Evolutionary conservation across 768 basidiomycete genomes (phyloP), one percentile per base, ranked within the genome.

Genomic region (Mycena maculata): DNA sequence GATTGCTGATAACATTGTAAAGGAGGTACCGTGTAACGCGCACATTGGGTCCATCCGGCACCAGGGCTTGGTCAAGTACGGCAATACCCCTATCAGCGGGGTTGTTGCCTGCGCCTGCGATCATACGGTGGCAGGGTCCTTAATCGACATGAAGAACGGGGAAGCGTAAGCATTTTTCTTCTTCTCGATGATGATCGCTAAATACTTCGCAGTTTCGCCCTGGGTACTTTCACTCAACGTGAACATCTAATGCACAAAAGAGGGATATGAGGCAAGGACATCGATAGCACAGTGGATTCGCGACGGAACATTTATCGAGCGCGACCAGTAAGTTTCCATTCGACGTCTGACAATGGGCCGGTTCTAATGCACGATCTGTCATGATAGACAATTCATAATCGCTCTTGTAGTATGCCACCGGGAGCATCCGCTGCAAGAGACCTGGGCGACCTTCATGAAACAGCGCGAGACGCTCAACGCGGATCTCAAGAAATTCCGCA

Each of bases 351-450:
- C 7, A 6, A 15, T 7, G 16, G 48, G 7, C 28, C 20, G 23
- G 25, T 3, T 30, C 15, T 49, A n/a, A 28, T 15, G 15, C 31
- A n/a, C n/a, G n/a, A n/a, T n/a, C n/a, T n/a, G n/a, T n/a, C 25
- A 16, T 33, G 7, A 39, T 28, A 68, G 67, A 59, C 8, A 5
- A 2, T 22, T 68, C 18, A 15, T 31, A 1, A 59, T 63, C 20
- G 67, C 60, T 10, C 55, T 63, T 30, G 49, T 68, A 28, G 9
- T 6, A 20, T 36, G 30, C 39, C 48, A 67, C 41, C 44, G 27
- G 2, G 38, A 61, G 28, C 66, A 67, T 49, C 66, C 60, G 2
- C 20, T 62, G 31, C 33, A 61, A 23, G 65, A 67, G 3, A 67
- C 66, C 39, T 55, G 45, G 53, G 45, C 28, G 18, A 59, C 31